Conservation (phyloP, 2,329 filamentous ascomycete species). For the Sporothrix euskadiensis region DNA sequence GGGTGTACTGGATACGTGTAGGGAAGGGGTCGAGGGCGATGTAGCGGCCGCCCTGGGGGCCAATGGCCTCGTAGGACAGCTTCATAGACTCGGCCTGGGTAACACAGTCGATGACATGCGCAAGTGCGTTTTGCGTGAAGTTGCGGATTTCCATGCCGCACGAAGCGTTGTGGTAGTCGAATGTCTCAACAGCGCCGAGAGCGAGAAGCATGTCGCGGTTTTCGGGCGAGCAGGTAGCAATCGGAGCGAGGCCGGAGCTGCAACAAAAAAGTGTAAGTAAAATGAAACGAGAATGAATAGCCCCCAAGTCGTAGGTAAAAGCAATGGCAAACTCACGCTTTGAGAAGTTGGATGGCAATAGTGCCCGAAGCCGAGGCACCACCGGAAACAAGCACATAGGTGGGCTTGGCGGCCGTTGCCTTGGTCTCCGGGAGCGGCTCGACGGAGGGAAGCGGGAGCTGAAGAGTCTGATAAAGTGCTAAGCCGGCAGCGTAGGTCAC, state of each 20-base stretch:
- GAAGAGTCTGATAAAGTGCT: conserved; percentile 27
- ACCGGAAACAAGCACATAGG: conserved; percentile 43
- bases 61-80: conserved; percentile 31
- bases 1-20: conserved; percentile 29
- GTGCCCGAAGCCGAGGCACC: conserved; percentile 44
- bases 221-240: conserved; percentile 31
- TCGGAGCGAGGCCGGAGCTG: conserved; percentile 27
- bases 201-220: conserved; percentile 24
- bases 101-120: conserved; percentile 32
- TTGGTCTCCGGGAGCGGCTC: background rate
- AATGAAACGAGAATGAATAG: background rate
- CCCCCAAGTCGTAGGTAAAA: background rate
- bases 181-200: conserved; percentile 31
- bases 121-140: conserved; percentile 31
- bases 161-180: conserved; percentile 32
- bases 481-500: conserved; percentile 31
- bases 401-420: background rate
- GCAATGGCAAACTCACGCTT: conserved; percentile 33
- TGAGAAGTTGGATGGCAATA: conserved; percentile 43
- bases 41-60: conserved; percentile 27
- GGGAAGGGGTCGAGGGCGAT: conserved; percentile 29
- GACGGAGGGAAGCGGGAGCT: conserved; percentile 21
- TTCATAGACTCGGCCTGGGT: conserved; percentile 29
- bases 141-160: conserved; percentile 34
- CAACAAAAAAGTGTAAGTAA: background rate